Evolutionary conservation across 331 rosid genomes (phyloP).

Genomic region (Acacia pycnantha): DNA sequence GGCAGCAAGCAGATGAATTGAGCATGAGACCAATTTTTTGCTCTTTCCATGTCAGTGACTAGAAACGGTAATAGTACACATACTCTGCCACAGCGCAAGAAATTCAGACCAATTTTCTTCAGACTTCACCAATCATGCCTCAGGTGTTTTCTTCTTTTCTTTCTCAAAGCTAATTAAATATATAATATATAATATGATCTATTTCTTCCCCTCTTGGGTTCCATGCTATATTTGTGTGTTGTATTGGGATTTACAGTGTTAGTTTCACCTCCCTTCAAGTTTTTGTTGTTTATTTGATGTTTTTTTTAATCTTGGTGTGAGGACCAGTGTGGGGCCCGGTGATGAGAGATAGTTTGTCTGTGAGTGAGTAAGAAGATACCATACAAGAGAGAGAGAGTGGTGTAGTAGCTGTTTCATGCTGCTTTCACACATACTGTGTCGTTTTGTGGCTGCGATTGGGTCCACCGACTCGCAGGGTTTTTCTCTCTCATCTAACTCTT

Average conservation of each 20-base stretch:
- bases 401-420: constrained; percentile 67
- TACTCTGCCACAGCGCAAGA: constrained; percentile 27
- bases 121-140: constrained; percentile 33
- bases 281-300: not conserved
- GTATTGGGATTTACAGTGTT: constrained; percentile 24
- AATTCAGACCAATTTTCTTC: constrained; percentile 32
- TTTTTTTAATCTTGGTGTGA: constrained; percentile 36
- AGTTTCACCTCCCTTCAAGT: constrained; percentile 7
- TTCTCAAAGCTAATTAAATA: not conserved
- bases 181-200: not conserved
- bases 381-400: constrained; percentile 42
- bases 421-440: constrained; percentile 82
- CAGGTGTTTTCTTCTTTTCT: constrained; percentile 50
- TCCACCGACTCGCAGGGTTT: constrained; percentile 92
- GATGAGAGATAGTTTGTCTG: constrained; percentile 86
- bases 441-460: constrained; percentile 83
- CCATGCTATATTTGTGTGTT: too few species aligned
- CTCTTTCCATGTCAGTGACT: constrained; percentile 57
- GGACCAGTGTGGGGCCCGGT: constrained; percentile 75
- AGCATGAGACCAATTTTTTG: constrained; percentile 28
- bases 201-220: not conserved
- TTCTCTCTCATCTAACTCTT: constrained; percentile 16
- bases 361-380: constrained; percentile 78
- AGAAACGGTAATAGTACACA: constrained; percentile 44
- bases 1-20: not conserved